Evolutionary conservation across 2,329 filamentous ascomycete genomes (phyloP).

Genomic region (Hymenoscyphus fructigenus): DNA sequence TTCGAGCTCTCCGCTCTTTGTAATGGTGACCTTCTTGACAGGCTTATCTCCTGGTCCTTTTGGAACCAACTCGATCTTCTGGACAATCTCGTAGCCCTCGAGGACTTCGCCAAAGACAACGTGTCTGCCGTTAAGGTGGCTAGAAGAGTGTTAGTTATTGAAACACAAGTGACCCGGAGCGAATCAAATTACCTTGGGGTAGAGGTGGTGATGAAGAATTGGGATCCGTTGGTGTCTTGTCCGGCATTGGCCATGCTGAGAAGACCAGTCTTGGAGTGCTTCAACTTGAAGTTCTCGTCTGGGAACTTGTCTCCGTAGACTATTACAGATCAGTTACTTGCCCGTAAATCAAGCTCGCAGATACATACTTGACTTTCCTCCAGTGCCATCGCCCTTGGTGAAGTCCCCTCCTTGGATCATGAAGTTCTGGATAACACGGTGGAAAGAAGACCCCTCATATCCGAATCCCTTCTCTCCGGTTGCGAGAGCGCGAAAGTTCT

Average conservation of each 20-base stretch:
- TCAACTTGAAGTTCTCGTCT: constrained; percentile 94
- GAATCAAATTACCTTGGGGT: constrained; percentile 63
- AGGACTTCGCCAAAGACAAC: constrained; percentile 88
- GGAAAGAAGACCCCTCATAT: constrained; percentile 79
- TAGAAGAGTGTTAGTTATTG: constrained; percentile 36
- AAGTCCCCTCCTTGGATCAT: constrained; percentile 94
- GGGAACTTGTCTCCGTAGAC: constrained; percentile 82
- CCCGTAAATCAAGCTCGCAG: neutral
- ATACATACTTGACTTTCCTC: constrained; percentile 76
- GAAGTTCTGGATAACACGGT: constrained; percentile 87
- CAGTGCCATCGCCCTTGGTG: constrained; percentile 77
- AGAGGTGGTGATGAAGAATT: constrained; percentile 89
- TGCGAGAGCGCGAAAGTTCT: constrained; percentile 77
- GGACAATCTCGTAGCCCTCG: constrained; percentile 79
- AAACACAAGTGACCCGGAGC: neutral
- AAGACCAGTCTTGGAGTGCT: constrained; percentile 82
- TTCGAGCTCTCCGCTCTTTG: constrained; percentile 79
- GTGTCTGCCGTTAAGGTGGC: constrained; percentile 81
- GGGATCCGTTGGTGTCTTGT: constrained; percentile 82
- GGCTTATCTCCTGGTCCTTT: constrained; percentile 71
- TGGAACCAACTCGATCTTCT: constrained; percentile 71
- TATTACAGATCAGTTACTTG: constrained; percentile 36
- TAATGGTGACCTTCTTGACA: constrained; percentile 67
- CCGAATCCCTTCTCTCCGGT: constrained; percentile 86
- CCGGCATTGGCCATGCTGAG: constrained; percentile 86